Evolutionary conservation across 2,329 filamentous ascomycete genomes (phyloP).

Genomic region (Simplicillium sp.): DNA sequence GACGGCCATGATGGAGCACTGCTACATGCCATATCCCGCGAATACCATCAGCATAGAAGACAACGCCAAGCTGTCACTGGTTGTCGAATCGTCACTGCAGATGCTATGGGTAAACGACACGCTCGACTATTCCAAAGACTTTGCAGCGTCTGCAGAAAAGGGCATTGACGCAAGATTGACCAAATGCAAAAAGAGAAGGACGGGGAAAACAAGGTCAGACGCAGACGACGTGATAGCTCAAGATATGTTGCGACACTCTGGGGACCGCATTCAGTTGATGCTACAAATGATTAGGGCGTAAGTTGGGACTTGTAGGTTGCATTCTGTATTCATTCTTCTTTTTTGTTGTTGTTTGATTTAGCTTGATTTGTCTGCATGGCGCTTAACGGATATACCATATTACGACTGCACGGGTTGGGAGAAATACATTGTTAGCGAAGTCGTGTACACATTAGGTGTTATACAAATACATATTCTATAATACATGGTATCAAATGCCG

Average conservation of each 20-base stretch:
- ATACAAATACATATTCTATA: slow-evolving; percentile 1
- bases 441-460: neutral
- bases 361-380: too few relatives aligned
- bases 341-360: too few relatives aligned
- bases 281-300: slow-evolving; percentile 15
- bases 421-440: neutral
- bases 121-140: slow-evolving; percentile 21
- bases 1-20: slow-evolving; percentile 37
- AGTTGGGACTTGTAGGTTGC: neutral
- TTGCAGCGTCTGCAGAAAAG: slow-evolving; percentile 29
- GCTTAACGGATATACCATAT: too few relatives aligned
- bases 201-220: slow-evolving; percentile 20
- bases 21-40: slow-evolving; percentile 58
- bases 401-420: neutral
- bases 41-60: slow-evolving; percentile 51
- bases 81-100: slow-evolving; percentile 57
- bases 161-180: slow-evolving; percentile 39
- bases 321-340: neutral
- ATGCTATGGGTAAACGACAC: slow-evolving; percentile 31
- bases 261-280: slow-evolving; percentile 30
- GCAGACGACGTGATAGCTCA: slow-evolving; percentile 30
- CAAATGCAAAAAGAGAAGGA: slow-evolving; percentile 34
- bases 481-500: too few relatives aligned
- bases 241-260: slow-evolving; percentile 33
- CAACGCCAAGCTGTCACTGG: slow-evolving; percentile 63